A percentile compares a stretch with the other conserved stretches of the same genome.
phyloP scores from a whole-genome alignment of 257 asterid genomes.

The Petrea volubilis region DNA sequence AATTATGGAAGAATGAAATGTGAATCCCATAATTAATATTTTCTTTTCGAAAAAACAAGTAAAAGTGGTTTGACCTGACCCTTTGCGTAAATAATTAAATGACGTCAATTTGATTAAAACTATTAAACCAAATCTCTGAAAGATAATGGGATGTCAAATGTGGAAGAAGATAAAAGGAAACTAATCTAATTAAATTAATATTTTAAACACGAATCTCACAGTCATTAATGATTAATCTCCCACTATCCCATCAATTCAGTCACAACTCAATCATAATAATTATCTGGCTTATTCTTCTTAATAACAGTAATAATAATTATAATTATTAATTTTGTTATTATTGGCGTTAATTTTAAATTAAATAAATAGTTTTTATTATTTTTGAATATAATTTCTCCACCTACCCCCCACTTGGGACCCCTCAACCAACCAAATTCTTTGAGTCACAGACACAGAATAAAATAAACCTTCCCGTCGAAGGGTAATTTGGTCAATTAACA shows the following conservation, averaged over 20 bases:
- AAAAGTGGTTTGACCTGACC: background rate
- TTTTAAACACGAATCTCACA: background rate
- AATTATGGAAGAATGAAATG: too few relatives aligned
- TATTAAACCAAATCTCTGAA: background rate
- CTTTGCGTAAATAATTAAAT: background rate
- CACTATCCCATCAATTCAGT: background rate
- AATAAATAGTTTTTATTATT: too few relatives aligned
- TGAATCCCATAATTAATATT: background rate
- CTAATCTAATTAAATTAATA: background rate
- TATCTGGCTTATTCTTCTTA: background rate
- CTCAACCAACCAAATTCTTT: background rate
- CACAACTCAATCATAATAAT: background rate
- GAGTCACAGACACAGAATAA: background rate
- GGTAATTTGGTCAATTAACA: slow-evolving; percentile 17
- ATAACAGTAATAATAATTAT: too few relatives aligned
- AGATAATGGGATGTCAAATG: too few relatives aligned
- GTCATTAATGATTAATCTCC: background rate
- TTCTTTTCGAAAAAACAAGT: background rate
- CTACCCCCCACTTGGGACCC: slow-evolving; percentile 8
- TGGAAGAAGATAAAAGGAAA: background rate
- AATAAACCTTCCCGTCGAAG: slow-evolving; percentile 20
- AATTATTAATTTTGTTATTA: too few relatives aligned
- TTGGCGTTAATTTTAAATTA: too few relatives aligned
- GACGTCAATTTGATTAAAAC: background rate
- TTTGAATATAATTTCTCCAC: background rate